Base-by-base conservation (phyloP, 2,329 filamentous ascomycete species). In the Aspergillus candidus region DNA sequence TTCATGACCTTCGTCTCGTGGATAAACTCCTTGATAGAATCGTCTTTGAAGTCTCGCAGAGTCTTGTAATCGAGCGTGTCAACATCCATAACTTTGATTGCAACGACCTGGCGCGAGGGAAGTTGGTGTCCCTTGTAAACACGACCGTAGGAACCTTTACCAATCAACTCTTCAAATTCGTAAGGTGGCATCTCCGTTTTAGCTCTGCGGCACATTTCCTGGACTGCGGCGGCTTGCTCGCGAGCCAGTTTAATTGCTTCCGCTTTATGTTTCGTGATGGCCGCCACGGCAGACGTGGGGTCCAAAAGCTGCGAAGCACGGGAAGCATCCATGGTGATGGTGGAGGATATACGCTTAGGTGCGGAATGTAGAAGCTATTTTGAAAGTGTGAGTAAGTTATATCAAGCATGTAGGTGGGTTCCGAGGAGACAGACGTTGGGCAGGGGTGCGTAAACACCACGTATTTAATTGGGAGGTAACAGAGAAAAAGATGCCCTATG, bases 1-100 rank as follows among this genome's bases (percentile, higher is more conserved):
- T 78, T 75, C 54, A 84, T 71, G 15, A 82, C 78, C 38, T 73
- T 76, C 35, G 80, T 82, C 58, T 84, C 80, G 48, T 79, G 78
- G 43, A 79, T 73, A 41, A 82, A 80, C 50, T 74, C 72, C 45
- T 73, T 70, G 42, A 75, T 72, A 4, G 71, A 73, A 47, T 73
- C 70, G 54, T 73, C 72, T 47, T 65, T 68, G 36, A 66, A 63
- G 45, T 72, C 71, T n/a, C 70, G 63, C 35, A 68, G 52, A 5
- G 68, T 65, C 43, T 68, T 67, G 54, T 74, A 74, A 50, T 76
- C 72, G 27, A 71, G 52, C 2, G 70, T 66, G 51, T 76, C 72
- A 32, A 75, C 69, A 47, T 75, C 72, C 50, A 75, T 62, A 11
- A 76, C 72, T 46, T 76, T 76, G 47, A 76, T 70, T 11, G 72